Percentiles rank a stretch among this genome's conserved stretches.
Evolutionary conservation across 2,329 filamentous ascomycete genomes (phyloP).

Genomic region (Mariannaea sp.): DNA sequence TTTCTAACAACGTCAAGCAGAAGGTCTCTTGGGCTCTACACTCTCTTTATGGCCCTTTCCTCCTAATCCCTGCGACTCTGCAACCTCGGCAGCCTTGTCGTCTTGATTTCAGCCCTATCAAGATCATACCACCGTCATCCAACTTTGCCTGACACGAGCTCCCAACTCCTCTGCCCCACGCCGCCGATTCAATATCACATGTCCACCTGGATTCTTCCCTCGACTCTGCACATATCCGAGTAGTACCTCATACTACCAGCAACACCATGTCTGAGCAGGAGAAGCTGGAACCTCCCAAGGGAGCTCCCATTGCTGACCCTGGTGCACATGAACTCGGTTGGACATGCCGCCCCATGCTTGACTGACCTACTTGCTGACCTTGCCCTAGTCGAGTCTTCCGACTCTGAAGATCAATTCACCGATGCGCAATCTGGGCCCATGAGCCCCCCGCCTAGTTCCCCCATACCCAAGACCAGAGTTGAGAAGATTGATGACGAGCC

Average conservation of each 20-base stretch:
- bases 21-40: constrained; percentile 10
- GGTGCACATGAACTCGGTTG: constrained; percentile 65
- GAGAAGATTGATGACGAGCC: constrained; percentile 60
- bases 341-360: constrained; percentile 10
- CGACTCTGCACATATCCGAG: constrained; percentile 6
- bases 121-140: constrained; percentile 11
- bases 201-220: constrained; percentile 16
- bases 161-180: constrained; percentile 27
- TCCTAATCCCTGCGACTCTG: constrained; percentile 5
- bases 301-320: constrained; percentile 52
- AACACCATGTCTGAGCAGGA: constrained; percentile 39
- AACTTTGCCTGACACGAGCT: constrained; percentile 19
- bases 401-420: constrained; percentile 72
- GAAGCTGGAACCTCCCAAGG: constrained; percentile 41
- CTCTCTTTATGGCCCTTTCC: constrained; percentile 3
- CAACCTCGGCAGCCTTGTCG: constrained; percentile 5
- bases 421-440: constrained; percentile 62
- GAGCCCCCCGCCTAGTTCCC: constrained; percentile 51
- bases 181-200: constrained; percentile 30
- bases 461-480: constrained; percentile 62
- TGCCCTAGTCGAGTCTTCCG: constrained; percentile 55
- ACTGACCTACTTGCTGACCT: constrained; percentile 32
- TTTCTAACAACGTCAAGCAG: constrained; percentile 23
- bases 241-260: constrained; percentile 11
- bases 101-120: constrained; percentile 12